Evolutionary conservation across 1,284 basidiomycete genomes (phyloP).

Genomic region (Naganishia sp.): DNA sequence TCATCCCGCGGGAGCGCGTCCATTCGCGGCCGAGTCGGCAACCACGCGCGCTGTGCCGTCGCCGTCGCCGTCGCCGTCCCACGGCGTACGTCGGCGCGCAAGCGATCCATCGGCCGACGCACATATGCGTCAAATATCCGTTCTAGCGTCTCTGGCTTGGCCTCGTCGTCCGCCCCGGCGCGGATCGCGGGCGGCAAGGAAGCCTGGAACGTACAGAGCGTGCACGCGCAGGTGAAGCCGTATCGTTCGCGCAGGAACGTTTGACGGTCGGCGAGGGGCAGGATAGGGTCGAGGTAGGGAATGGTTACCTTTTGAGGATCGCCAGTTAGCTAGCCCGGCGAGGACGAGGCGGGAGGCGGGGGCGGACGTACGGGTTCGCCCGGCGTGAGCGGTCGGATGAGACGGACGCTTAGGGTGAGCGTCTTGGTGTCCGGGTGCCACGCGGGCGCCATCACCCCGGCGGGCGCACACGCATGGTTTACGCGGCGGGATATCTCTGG

Average conservation of each 20-base stretch:
- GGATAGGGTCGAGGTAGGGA: constrained; percentile 33
- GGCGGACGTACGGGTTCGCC: constrained; percentile 23
- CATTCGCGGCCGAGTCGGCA: constrained; percentile 14
- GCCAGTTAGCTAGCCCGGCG: too few relatives aligned
- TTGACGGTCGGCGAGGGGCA: constrained; percentile 33
- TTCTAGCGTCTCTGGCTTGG: constrained; percentile 6
- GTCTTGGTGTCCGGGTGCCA: constrained; percentile 11
- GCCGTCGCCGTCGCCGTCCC: neutral
- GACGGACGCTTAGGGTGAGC: constrained; percentile 7
- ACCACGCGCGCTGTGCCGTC: too few relatives aligned
- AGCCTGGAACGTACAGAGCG: constrained; percentile 29
- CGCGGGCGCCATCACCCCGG: constrained; percentile 1
- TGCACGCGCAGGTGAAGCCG: constrained; percentile 31
- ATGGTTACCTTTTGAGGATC: too few relatives aligned
- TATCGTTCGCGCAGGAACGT: constrained; percentile 33
- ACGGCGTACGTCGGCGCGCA: neutral
- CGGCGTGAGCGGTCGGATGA: neutral
- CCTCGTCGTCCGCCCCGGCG: constrained; percentile 4
- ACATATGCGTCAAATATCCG: constrained; percentile 19
- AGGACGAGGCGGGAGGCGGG: too few relatives aligned
- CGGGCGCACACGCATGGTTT: constrained; percentile 32
- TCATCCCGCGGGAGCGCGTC: constrained; percentile 9
- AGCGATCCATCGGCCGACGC: neutral
- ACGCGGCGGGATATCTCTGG: constrained; percentile 30
- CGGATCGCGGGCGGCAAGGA: constrained; percentile 21